Conservation (phyloP, 345 rosid species). For the Moricandia arvensis region DNA sequence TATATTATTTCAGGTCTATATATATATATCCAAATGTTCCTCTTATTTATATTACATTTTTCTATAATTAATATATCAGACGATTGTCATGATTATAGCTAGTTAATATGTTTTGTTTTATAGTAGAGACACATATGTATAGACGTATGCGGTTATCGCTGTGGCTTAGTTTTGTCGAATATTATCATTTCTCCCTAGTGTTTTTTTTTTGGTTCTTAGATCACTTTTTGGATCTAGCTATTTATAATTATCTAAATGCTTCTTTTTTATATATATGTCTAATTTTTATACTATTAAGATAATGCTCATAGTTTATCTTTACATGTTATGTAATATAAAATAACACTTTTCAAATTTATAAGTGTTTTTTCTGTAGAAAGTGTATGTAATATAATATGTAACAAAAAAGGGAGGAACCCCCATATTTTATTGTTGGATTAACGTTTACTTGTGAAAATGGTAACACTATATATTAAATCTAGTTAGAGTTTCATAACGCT, state of each 20-base stretch:
- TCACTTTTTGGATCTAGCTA: background rate
- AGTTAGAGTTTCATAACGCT: conserved; percentile 4
- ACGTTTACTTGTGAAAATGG: background rate
- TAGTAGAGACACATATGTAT: background rate
- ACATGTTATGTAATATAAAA: background rate
- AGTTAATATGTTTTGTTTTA: background rate
- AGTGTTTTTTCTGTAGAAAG: background rate
- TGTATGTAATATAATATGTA: background rate
- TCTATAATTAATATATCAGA: background rate
- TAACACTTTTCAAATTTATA: background rate
- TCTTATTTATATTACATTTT: background rate
- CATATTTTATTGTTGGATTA: background rate
- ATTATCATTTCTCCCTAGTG: background rate
- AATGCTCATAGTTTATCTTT: background rate
- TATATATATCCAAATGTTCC: background rate
- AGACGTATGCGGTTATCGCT: too few species aligned
- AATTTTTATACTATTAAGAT: background rate
- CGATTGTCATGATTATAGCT: background rate
- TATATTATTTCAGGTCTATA: background rate
- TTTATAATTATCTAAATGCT: background rate
- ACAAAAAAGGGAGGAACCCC: background rate
- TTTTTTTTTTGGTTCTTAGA: background rate
- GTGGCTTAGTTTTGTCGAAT: too few species aligned
- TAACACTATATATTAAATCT: conserved; percentile 2
- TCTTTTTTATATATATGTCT: background rate